phyloP scores from a whole-genome alignment of 1,139 yeast genomes.

The Candida sp. region DNA sequence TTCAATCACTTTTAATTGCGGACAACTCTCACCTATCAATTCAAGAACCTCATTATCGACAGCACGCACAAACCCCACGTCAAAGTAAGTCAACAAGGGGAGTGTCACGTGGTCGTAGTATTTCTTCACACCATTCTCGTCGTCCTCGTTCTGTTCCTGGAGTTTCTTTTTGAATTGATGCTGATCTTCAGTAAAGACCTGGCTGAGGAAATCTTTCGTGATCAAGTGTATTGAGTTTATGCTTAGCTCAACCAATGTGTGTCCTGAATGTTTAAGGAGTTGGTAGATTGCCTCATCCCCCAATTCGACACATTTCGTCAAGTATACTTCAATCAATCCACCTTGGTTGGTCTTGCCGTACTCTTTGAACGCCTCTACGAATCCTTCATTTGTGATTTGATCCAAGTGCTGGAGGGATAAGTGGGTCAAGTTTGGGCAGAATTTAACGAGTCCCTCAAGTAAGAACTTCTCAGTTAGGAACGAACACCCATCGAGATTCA shows the following conservation, averaged over 20 bases:
- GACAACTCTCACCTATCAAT: slow-evolving; percentile 58
- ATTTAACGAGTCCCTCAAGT: slow-evolving; percentile 60
- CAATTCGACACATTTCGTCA: slow-evolving; percentile 68
- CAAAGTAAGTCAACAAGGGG: slow-evolving; percentile 66
- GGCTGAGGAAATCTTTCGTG: slow-evolving; percentile 51
- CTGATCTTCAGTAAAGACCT: slow-evolving; percentile 40
- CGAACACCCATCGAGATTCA: slow-evolving; percentile 75
- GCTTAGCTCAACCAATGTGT: slow-evolving; percentile 68
- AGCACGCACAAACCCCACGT: slow-evolving; percentile 77
- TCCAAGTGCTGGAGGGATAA: slow-evolving; percentile 60
- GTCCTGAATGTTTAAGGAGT: slow-evolving; percentile 64
- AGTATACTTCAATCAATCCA: slow-evolving; percentile 63
- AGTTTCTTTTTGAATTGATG: slow-evolving; percentile 37
- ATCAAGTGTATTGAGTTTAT: slow-evolving; percentile 73
- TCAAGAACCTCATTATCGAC: slow-evolving; percentile 68
- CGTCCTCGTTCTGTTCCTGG: slow-evolving; percentile 15
- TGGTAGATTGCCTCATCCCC: slow-evolving; percentile 67
- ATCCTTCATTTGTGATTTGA: slow-evolving; percentile 68
- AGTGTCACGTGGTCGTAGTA: slow-evolving; percentile 27
- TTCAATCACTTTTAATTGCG: slow-evolving; percentile 66
- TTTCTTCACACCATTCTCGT: slow-evolving; percentile 12
- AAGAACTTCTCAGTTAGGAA: slow-evolving; percentile 69
- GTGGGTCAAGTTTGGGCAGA: slow-evolving; percentile 56
- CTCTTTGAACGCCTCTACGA: slow-evolving; percentile 54
- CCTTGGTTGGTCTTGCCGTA: slow-evolving; percentile 47